phyloP scores from a whole-genome alignment of 805 yeast species.

The Hanseniaspora taiwanica region DNA sequence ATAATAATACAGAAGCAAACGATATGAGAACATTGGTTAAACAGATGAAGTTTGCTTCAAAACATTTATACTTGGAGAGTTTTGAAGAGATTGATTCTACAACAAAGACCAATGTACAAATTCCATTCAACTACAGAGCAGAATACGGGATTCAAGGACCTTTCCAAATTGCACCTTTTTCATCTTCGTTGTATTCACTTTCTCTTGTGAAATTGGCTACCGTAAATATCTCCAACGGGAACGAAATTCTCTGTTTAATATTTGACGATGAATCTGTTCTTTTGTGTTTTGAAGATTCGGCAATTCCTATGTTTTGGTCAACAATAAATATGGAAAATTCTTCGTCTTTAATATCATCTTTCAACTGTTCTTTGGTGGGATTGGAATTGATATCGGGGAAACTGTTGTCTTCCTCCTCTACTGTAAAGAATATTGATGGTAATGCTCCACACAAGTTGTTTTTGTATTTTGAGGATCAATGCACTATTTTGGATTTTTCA shows the following conservation, averaged over 20 bases:
- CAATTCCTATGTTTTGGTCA: constrained; percentile 26
- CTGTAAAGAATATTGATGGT: too few relatives aligned
- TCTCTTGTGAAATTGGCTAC: constrained; percentile 26
- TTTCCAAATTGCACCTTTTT: constrained; percentile 38
- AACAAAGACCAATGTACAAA: constrained; percentile 10
- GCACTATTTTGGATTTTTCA: too few relatives aligned
- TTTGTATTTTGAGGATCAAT: too few relatives aligned
- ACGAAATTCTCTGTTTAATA: constrained; percentile 16
- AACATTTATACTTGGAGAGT: constrained; percentile 1
- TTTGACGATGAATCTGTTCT: constrained; percentile 21
- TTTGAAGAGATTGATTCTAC: background rate
- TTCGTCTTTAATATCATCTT: background rate
- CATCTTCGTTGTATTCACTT: constrained; percentile 36
- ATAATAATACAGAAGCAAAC: constrained; percentile 8
- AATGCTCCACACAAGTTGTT: background rate
- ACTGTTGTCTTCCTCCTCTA: too few relatives aligned
- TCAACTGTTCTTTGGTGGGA: background rate
- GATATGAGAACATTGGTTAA: constrained; percentile 17
- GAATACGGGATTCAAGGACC: constrained; percentile 36
- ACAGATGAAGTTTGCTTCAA: constrained; percentile 26
- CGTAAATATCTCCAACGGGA: constrained; percentile 13
- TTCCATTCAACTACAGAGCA: background rate
- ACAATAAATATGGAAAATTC: background rate
- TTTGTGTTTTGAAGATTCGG: constrained; percentile 21
- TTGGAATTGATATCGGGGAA: too few relatives aligned